Base-by-base conservation (phyloP, 2,329 filamentous ascomycete genomes). In the Pyrenophora graminea region DNA sequence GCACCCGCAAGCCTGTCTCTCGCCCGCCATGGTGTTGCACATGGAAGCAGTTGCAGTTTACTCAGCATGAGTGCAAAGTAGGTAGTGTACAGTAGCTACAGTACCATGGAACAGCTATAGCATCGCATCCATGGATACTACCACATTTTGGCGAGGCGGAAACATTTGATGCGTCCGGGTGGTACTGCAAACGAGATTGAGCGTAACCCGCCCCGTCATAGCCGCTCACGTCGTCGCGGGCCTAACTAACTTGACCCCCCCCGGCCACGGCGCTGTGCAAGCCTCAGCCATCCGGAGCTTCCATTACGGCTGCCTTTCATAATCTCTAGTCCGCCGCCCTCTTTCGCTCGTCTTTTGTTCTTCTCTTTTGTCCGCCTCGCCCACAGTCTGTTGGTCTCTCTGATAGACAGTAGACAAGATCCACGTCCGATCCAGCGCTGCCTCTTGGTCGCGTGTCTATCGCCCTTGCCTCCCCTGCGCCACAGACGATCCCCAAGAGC, bases 211-310 rank as follows among this genome's bases (percentile, higher is more conserved):
- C 33, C 21, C 21, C 34, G 45, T 51, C 34, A 45, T 61, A 60
- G 62, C 49, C 34, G 53, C 52, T 53, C 43, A 53, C 46, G 39
- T 48, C 46, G 39, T 48, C 36, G 54, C 55, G 48, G 44, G 48
- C 54, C 61, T 52, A 65, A 30, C 60, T 52, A 65, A 63, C 63
- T 59, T 63, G 57, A 44, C 50, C 39, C 63, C 64, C 15, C 61
- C 40, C 27, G 27, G 27, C 27, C 27, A 30, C 27, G 56, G 54
- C 56, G 48, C 58, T 43, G 48, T 57, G 56, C 59, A 66, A 62
- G 65, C 66, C 61, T 67, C 62, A 64, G 59, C 57, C 63, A 65
- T 68, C 63, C 67, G 64, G 56, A 63, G 51, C 61, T 64, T 68
- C 60, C 64, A 63, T 59, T 43, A 55, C 59, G 48, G 32, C 43